Conservation (phyloP, 345 rosid species). For the Lenwebbia sp. region DNA sequence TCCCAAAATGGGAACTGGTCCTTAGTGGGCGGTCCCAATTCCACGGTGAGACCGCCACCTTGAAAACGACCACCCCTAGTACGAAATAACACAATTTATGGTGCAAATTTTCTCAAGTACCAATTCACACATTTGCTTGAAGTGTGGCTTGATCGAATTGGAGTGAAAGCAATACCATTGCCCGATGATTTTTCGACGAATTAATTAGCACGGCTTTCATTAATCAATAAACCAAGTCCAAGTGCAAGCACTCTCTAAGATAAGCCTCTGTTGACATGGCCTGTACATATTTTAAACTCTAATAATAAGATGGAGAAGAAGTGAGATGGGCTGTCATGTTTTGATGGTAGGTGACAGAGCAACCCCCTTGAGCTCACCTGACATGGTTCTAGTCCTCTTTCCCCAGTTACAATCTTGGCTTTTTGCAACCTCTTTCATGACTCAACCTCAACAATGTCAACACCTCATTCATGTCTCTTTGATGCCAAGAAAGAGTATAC, state of each 20-base stretch:
- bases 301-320: conserved; percentile 1
- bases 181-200: neutral
- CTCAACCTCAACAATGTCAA: conserved; percentile 20
- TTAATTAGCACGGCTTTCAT: neutral
- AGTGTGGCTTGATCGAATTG: neutral
- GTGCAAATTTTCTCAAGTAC: too few species aligned
- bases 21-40: too few species aligned
- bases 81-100: too few species aligned
- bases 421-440: conserved; percentile 8
- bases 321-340: conserved; percentile 38
- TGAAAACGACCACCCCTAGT: too few species aligned
- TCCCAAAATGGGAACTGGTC: too few species aligned
- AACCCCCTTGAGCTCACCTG: conserved; percentile 44
- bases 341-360: conserved; percentile 46
- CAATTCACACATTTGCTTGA: too few species aligned
- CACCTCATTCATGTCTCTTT: conserved; percentile 30
- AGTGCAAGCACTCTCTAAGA: neutral
- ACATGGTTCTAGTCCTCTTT: conserved; percentile 12
- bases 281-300: neutral
- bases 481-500: conserved; percentile 3
- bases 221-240: neutral
- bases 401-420: conserved; percentile 3
- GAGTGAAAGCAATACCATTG: neutral
- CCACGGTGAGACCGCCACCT: too few species aligned
- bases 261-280: neutral